Evolutionary conservation across 805 yeast species (phyloP).

Genomic region (Spathaspora boniae): DNA sequence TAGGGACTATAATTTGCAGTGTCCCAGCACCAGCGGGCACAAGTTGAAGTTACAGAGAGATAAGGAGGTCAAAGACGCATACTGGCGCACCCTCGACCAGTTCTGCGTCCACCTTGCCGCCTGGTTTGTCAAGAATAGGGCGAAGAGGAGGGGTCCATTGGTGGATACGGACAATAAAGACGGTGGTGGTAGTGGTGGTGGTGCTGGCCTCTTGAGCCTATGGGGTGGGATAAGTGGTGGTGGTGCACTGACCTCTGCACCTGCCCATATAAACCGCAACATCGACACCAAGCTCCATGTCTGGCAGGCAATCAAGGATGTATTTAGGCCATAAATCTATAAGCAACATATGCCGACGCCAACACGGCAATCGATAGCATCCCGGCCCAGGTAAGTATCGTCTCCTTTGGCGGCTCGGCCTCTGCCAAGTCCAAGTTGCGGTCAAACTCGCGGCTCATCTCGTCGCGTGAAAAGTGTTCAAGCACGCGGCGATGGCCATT

Average conservation of each 20-base stretch:
- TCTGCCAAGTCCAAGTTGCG: constrained; percentile 15
- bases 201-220: constrained; percentile 8
- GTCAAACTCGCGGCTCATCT: constrained; percentile 37
- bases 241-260: constrained; percentile 8
- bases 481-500: constrained; percentile 38
- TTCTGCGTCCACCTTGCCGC: constrained; percentile 13
- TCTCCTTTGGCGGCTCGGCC: background rate
- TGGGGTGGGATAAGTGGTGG: constrained; percentile 11
- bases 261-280: constrained; percentile 4
- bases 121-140: constrained; percentile 16
- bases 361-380: background rate
- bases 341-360: background rate
- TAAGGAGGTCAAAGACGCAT: constrained; percentile 21
- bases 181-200: too few relatives aligned
- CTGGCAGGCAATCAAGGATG: constrained; percentile 29
- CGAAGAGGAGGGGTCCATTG: background rate
- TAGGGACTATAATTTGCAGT: constrained; percentile 35
- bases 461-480: constrained; percentile 40
- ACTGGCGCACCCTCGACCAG: constrained; percentile 13
- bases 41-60: constrained; percentile 31
- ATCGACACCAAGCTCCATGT: constrained; percentile 18
- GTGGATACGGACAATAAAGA: constrained; percentile 1
- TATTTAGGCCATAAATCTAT: constrained; percentile 14
- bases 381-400: background rate
- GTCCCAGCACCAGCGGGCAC: constrained; percentile 36